Base-by-base conservation (phyloP, 1,284 basidiomycete genomes). In the Malassezia psittaci region DNA sequence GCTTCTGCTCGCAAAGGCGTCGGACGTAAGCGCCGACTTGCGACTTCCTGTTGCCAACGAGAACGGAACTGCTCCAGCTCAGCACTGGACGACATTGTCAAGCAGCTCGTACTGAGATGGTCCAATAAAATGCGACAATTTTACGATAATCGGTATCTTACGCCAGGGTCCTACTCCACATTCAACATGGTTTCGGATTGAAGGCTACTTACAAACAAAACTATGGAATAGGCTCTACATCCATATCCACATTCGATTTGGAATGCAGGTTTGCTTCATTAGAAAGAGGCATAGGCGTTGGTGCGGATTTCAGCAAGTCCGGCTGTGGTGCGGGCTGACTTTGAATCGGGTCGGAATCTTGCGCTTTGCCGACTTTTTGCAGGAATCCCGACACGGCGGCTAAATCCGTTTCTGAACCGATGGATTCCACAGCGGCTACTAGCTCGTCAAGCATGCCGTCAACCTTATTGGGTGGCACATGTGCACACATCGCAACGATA, bases 361-460 rank as follows among this genome's bases (percentile, higher is more conserved):
- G 24, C 24, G 24, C 24, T 7, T 52, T 51, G 21, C 59, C 62
- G 15, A 69, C 63, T 54, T 70, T 77, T 51, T 76, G 85, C 85
- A 93, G 87, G 73, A 93, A 90, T 6, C 85, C 86, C 44, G 88
- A 87, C 42, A 91, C 85, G 50, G 88, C 82, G 39, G 83, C 83
- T 52, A 91, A 82, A 75, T 93, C 89, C 13, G 41, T 43, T 62
- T 86, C 84, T 2, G 59, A 57, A 1, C 86, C 80, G 72, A 93
- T 89, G 67, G 86, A 89, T 76, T 93, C 89, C 51, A 93, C 84
- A 21, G 90, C 89, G 54, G 88, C 80, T 21, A 90, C 81, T 43
- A 94, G 79, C 63, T 88, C 85, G 69, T 90, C 88, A 47, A 93
- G 79, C 83, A 89, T 87, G 67, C 83, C 83, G 76, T 94, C 90